Evolutionary conservation across 805 yeast species (phyloP), one percentile per base, ranked within the genome.

Genomic region (Starmerella bacillaris): DNA sequence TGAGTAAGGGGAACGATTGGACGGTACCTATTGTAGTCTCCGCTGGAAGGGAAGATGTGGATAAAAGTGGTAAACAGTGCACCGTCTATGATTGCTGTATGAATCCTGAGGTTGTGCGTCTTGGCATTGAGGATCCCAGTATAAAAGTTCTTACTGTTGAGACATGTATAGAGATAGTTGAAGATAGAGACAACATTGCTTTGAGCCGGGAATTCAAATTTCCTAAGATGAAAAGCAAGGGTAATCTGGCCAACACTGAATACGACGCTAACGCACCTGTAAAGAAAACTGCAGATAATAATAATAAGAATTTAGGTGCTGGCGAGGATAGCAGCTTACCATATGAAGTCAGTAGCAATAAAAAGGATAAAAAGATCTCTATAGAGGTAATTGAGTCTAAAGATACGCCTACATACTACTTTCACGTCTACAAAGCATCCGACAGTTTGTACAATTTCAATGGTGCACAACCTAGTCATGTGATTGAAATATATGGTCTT

Each of bases 151-250:
- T 82, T 11, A 51, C 79, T 33, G 67, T 77, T 5, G 93, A 80
- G 50, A 80, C 93, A 77, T 75, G 92, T 47, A 52, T 82, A 27
- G 92, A 80, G 49, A 67, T 83, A 8, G 70, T 78, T 3, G 94
- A 80, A 51, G 57, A 73, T 39, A 48, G 65, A 18, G 58, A 56
- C 12, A 58, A 62, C 33, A 51, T 72, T 2, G 54, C 58, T 3
- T 59, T 83, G 14, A 78, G 75, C 37, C 58, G 93, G 35, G 76
- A 74, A 34, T 51, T 51, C 24, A 60, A 70, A 3, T 59, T 69
- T 2, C 94, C 94, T 1, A 79, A 78, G 46, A 63, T 86, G 71
- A 52, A 62, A 8, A 57, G 65, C 33, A 83, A 83, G 57, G 93
- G 93, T 1, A 62, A 56, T 21, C 61, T 70, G 3, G 60, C 67